Evolutionary conservation across 768 basidiomycete genomes (phyloP).

Genomic region (Auricularia heimuer): DNA sequence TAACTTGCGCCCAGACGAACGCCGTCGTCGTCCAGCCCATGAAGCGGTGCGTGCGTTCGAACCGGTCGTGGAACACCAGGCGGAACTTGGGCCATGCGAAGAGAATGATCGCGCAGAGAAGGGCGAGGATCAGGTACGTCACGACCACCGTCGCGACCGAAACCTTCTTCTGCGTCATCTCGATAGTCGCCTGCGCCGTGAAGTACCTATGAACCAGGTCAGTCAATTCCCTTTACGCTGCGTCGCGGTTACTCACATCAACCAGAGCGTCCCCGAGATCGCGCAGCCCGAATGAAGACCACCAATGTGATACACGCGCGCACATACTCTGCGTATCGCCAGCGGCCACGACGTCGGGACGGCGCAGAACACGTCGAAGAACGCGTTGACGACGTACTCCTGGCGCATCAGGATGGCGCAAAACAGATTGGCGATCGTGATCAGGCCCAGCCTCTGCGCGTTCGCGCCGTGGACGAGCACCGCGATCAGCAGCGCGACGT

Average conservation of each 20-base stretch:
- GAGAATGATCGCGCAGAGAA: constrained; percentile 38
- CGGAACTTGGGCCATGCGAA: constrained; percentile 45
- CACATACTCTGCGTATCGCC: constrained; percentile 40
- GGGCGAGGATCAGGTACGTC: constrained; percentile 40
- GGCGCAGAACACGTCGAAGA: constrained; percentile 43
- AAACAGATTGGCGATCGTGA: constrained; percentile 40
- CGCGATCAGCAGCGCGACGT: constrained; percentile 37
- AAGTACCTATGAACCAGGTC: constrained; percentile 19
- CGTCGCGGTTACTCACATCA: constrained; percentile 17
- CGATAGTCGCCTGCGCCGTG: constrained; percentile 41
- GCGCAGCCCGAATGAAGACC: constrained; percentile 52
- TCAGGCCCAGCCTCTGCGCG: constrained; percentile 28
- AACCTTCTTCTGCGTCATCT: constrained; percentile 26
- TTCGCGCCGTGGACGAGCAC: constrained; percentile 26
- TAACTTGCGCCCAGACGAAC: constrained; percentile 42
- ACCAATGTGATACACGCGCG: constrained; percentile 50
- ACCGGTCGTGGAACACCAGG: constrained; percentile 38
- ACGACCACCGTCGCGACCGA: constrained; percentile 32
- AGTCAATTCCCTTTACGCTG: background rate
- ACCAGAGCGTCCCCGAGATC: constrained; percentile 44
- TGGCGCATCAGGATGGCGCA: constrained; percentile 40
- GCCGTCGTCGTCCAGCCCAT: constrained; percentile 45
- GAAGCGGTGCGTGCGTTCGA: constrained; percentile 49
- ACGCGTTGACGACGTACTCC: constrained; percentile 49
- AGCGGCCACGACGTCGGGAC: constrained; percentile 49